Evolutionary conservation across 768 basidiomycete genomes (phyloP).

Genomic region (Pilatotrama ljubarskyi): DNA sequence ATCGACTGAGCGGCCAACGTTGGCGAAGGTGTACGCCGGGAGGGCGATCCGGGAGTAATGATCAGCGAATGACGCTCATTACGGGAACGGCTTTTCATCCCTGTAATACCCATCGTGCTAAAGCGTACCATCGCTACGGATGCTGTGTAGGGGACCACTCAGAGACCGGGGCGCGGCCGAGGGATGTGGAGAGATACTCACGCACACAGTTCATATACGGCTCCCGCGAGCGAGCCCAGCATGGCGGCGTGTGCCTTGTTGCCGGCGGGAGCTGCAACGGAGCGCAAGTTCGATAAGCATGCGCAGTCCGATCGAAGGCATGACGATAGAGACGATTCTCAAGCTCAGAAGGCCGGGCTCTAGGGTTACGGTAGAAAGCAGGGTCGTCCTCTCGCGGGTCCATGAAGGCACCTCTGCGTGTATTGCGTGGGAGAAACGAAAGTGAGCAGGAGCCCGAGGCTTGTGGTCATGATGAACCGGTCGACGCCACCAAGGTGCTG

Average conservation of each 20-base stretch:
- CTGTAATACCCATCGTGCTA: neutral
- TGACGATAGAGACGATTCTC: neutral
- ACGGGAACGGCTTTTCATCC: constrained; percentile 3
- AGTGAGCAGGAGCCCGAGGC: neutral
- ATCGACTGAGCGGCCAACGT: neutral
- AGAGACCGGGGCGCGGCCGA: neutral
- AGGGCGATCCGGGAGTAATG: constrained; percentile 9
- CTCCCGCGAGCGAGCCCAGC: constrained; percentile 1
- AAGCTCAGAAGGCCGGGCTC: neutral
- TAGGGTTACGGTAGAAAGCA: neutral
- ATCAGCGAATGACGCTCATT: constrained; percentile 7
- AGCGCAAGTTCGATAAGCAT: neutral
- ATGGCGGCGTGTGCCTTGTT: neutral
- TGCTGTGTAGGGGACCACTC: constrained; percentile 1
- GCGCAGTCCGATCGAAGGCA: neutral
- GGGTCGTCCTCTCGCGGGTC: constrained; percentile 9
- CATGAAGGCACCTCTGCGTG: neutral
- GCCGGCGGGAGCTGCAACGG: constrained; percentile 1
- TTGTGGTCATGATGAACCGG: neutral
- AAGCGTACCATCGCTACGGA: neutral
- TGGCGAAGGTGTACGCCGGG: neutral
- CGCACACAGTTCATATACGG: neutral
- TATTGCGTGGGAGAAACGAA: constrained; percentile 2
- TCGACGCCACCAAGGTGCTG: constrained; percentile 8
- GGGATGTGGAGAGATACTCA: neutral